A percentile compares a stretch with the other conserved stretches of the same genome.
These are phyloP conservation scores for Ceratobasidium sp. DNA, from an alignment of 1,284 basidiomycete genomes.

Conservation along the genomic window DNA sequence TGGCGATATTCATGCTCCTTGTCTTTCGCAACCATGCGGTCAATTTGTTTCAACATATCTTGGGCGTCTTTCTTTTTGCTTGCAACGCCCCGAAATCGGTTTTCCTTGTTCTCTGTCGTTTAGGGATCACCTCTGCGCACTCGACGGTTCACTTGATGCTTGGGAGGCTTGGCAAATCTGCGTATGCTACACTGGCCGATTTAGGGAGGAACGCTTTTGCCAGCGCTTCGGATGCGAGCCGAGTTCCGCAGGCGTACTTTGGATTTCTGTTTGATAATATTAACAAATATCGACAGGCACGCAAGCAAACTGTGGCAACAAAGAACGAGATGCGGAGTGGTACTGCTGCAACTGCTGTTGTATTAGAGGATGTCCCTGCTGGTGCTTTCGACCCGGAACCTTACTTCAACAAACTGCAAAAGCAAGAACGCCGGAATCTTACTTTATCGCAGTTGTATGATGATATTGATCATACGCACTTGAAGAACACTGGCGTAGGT, in stretches of 20 bases:
- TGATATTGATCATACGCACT: not conserved
- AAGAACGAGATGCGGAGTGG: not conserved
- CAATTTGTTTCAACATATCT: conserved; percentile 2
- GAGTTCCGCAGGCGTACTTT: conserved; percentile 6
- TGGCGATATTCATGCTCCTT: conserved; percentile 2
- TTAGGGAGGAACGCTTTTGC: not conserved
- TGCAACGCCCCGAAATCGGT: conserved; percentile 7
- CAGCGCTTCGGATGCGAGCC: not conserved
- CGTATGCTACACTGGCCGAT: not conserved
- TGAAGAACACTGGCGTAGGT: not conserved
- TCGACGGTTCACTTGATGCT: not conserved
- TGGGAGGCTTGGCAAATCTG: not conserved
- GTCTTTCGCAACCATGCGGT: not conserved
- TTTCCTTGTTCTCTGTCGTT: not conserved
- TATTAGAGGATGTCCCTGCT: conserved; percentile 1
- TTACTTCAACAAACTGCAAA: not conserved
- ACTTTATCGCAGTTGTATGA: not conserved
- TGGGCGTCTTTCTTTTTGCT: conserved; percentile 13
- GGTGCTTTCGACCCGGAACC: conserved; percentile 10
- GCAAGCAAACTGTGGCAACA: not conserved
- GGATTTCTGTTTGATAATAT: conserved; percentile 3
- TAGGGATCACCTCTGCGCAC: not conserved
- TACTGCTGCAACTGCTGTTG: conserved; percentile 8
- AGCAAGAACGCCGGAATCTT: not conserved
- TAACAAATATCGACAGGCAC: not conserved